phyloP scores from a whole-genome alignment of 2,329 filamentous ascomycete species.

The Xylaria sp. region DNA sequence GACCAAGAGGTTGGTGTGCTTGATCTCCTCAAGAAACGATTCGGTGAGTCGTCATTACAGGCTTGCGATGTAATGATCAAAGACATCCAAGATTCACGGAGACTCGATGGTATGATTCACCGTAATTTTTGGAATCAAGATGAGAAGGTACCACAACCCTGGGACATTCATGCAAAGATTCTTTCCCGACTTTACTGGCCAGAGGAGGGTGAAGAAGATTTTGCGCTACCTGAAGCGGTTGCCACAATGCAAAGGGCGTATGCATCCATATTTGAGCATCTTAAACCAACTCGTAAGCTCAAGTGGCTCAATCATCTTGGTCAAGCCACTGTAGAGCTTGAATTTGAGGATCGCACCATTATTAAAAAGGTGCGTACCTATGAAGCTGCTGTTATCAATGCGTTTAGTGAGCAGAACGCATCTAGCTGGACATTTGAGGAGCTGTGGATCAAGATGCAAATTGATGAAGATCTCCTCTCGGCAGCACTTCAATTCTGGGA shows the following conservation, averaged over 20 bases:
- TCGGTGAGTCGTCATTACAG: constrained; percentile 86
- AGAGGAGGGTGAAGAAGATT: constrained; percentile 75
- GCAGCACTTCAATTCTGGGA: constrained; percentile 78
- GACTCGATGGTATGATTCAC: constrained; percentile 75
- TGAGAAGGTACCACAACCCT: constrained; percentile 45
- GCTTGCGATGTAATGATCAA: constrained; percentile 97
- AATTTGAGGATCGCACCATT: constrained; percentile 82
- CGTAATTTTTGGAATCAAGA: constrained; percentile 50
- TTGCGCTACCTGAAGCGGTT: constrained; percentile 70
- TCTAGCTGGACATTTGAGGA: constrained; percentile 61
- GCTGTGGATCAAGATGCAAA: constrained; percentile 67
- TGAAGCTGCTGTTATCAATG: constrained; percentile 87
- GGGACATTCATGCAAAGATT: constrained; percentile 79
- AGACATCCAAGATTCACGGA: constrained; percentile 85
- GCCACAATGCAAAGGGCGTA: constrained; percentile 74
- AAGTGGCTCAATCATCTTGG: constrained; percentile 89
- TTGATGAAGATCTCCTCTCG: constrained; percentile 77
- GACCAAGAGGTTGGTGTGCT: constrained; percentile 85
- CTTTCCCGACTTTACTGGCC: constrained; percentile 96
- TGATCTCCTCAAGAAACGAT: constrained; percentile 85
- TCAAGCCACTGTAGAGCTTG: constrained; percentile 80
- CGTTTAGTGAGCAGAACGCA: constrained; percentile 64
- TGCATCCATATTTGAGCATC: constrained; percentile 76
- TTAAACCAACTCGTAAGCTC: constrained; percentile 86
- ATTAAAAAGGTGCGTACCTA: constrained; percentile 80